Conservation (phyloP, 2,329 filamentous ascomycete genomes). For the Penicillium carneum region DNA sequence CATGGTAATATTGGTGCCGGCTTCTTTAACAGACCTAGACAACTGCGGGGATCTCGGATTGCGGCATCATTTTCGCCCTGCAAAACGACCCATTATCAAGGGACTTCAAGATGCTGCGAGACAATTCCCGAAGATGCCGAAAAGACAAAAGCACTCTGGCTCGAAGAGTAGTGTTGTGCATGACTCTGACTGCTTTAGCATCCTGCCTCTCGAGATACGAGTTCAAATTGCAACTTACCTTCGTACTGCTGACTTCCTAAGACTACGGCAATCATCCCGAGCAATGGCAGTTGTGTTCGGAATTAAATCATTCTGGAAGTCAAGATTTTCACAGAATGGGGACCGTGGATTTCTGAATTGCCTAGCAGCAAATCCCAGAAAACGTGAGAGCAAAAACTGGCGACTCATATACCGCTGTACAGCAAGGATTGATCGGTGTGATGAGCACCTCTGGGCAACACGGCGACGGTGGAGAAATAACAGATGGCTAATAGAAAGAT, state of each 20-base stretch:
- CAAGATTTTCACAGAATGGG: conserved; percentile 10
- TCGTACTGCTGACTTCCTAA: conserved; percentile 17
- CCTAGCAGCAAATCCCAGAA: conserved; percentile 1
- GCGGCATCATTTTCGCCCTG: not conserved
- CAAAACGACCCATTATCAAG: conserved; percentile 7
- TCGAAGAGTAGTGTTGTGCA: not conserved
- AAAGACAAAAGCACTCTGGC: not conserved
- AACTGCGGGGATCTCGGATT: fast-evolving
- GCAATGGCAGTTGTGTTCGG: conserved; percentile 21
- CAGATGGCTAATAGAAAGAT: conserved; percentile 16
- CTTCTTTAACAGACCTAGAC: not conserved
- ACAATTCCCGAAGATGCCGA: conserved; percentile 2
- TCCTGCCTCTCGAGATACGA: conserved; percentile 17
- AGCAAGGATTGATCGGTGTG: not conserved
- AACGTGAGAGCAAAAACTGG: conserved; percentile 3
- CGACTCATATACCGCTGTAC: conserved; percentile 16
- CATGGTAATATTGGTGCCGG: not conserved
- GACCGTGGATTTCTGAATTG: conserved; percentile 11
- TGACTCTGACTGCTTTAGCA: conserved; percentile 7
- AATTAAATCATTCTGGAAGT: conserved; percentile 13
- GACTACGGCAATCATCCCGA: conserved; percentile 11
- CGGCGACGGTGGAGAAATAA: conserved; percentile 15
- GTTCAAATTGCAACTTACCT: conserved; percentile 9
- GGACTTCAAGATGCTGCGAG: conserved; percentile 8
- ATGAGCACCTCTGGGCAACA: conserved; percentile 2